phyloP scores from a whole-genome alignment of 495 filamentous ascomycete species.

The Daldinia grandis region DNA sequence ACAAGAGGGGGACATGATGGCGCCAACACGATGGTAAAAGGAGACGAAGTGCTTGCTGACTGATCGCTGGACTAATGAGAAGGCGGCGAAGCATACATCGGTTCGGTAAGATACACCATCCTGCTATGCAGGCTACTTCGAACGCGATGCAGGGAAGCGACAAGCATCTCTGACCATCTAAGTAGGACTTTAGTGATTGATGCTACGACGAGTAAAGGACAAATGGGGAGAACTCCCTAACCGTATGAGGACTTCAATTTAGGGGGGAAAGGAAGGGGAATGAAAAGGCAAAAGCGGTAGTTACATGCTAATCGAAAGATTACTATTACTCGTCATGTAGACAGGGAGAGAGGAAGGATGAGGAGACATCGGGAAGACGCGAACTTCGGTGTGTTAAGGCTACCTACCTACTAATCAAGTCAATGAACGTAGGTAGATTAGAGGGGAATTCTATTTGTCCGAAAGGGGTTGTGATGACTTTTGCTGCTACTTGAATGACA shows the following conservation, averaged over 20 bases:
- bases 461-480: conserved; percentile 16
- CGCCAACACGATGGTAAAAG: conserved; percentile 17
- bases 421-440: conserved; percentile 5
- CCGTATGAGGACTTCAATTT: conserved; percentile 12
- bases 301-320: background rate
- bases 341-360: background rate
- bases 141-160: conserved; percentile 32
- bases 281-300: background rate
- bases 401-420: conserved; percentile 10
- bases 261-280: conserved; percentile 4
- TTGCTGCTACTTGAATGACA: conserved; percentile 22
- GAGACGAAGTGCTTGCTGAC: conserved; percentile 22
- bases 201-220: conserved; percentile 13
- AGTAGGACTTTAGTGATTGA: conserved; percentile 22
- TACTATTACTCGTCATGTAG: background rate
- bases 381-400: conserved; percentile 25
- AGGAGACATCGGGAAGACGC: conserved; percentile 5
- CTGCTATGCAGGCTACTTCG: conserved; percentile 31
- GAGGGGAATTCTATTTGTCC: conserved; percentile 8
- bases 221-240: conserved; percentile 11
- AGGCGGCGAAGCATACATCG: conserved; percentile 30
- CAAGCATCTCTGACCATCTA: conserved; percentile 31
- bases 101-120: conserved; percentile 24
- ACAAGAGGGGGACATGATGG: conserved; percentile 14
- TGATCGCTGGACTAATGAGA: conserved; percentile 15